Percentiles rank a stretch among this genome's conserved stretches.
phyloP scores from a whole-genome alignment of 305 asterid genomes.

The Fraxinus angustifolia region DNA sequence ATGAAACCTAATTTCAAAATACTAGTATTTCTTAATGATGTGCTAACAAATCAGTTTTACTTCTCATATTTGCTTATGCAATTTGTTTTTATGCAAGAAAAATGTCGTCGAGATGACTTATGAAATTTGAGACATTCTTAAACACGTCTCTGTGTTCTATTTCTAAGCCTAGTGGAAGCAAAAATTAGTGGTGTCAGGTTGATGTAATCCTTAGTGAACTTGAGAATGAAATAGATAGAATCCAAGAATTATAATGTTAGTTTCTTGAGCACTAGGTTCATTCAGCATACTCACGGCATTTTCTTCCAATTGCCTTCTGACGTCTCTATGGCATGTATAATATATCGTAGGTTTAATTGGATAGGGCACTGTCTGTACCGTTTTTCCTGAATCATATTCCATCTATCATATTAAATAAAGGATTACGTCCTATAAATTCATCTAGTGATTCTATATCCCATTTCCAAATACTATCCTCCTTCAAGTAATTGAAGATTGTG shows the following conservation, averaged over 20 bases:
- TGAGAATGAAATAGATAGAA: background rate
- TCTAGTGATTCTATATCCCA: background rate
- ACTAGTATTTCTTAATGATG: no score
- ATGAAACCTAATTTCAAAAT: no score
- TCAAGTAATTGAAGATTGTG: no score
- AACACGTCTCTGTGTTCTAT: background rate
- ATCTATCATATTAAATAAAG: background rate
- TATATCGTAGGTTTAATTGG: background rate
- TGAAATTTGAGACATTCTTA: no score
- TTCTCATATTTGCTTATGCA: no score
- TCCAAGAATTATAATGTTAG: background rate
- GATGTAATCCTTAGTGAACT: background rate
- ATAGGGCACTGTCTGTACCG: background rate
- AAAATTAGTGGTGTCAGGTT: background rate
- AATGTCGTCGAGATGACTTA: no score
- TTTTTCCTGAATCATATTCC: background rate
- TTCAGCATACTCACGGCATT: background rate
- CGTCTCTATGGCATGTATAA: no score
- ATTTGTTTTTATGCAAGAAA: no score
- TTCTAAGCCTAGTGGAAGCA: background rate
- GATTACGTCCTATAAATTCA: background rate
- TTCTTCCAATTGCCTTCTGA: background rate
- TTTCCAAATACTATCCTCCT: no score
- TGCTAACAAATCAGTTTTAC: no score
- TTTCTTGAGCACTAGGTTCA: background rate